phyloP scores from a whole-genome alignment of 768 basidiomycete species.

The Calocybe indica region DNA sequence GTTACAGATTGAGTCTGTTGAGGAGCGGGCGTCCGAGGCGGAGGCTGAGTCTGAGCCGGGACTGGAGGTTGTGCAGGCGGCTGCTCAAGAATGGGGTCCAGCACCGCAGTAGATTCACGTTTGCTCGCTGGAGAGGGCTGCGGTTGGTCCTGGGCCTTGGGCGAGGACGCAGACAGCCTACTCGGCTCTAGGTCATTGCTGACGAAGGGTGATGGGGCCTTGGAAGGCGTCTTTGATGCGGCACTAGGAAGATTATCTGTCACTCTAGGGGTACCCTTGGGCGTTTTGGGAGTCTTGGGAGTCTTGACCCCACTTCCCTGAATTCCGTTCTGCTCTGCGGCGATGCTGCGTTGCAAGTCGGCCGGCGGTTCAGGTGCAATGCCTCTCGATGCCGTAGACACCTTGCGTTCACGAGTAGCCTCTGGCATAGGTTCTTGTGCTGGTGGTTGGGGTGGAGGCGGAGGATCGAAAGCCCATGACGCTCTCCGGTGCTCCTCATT shows the following conservation, averaged over 20 bases:
- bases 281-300: constrained; percentile 2
- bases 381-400: no score
- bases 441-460: constrained; percentile 3
- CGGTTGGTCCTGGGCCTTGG: constrained; percentile 1
- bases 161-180: neutral
- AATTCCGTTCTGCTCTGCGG: no score
- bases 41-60: constrained; percentile 5
- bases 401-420: no score
- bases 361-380: no score
- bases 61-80: constrained; percentile 8
- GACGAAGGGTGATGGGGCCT: no score
- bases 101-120: neutral
- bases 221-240: no score
- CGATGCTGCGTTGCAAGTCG: no score
- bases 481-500: constrained; percentile 20
- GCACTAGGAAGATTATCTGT: no score
- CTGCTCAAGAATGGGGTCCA: constrained; percentile 2
- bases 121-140: no score
- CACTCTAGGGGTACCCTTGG: constrained; percentile 1
- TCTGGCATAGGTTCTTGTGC: no score
- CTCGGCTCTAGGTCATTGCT: no score
- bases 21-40: constrained; percentile 6
- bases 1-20: constrained; percentile 5
- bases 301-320: no score
- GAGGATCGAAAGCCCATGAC: constrained; percentile 11